Percentiles rank a stretch among this genome's conserved stretches.
Conservation (phyloP, 495 filamentous ascomycete genomes). For the Neurospora sp. region DNA sequence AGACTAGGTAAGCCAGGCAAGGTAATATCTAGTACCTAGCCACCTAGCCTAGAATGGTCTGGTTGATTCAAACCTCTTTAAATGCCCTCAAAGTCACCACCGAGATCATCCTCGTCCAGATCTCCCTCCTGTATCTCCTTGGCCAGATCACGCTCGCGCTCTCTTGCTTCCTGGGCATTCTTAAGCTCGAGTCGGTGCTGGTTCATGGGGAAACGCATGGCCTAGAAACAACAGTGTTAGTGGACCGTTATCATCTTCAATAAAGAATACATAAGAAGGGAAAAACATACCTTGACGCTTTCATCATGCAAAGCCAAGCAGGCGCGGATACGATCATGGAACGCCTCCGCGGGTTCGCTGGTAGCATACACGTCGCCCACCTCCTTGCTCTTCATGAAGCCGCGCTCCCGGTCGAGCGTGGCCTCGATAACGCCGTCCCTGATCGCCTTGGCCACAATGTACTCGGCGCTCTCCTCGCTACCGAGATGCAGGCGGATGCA, state of each 20-base stretch:
- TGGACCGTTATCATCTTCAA: neutral
- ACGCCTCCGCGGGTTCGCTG: conserved; percentile 87
- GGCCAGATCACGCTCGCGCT: conserved; percentile 89
- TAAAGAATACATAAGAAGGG: neutral
- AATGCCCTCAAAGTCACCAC: conserved; percentile 95
- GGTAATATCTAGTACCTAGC: conserved; percentile 1
- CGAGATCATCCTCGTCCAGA: conserved; percentile 92
- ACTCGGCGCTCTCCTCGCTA: conserved; percentile 92
- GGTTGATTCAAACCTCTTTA: conserved; percentile 21
- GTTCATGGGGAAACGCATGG: conserved; percentile 99
- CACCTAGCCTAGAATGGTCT: neutral
- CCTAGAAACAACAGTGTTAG: conserved; percentile 39
- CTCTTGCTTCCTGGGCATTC: conserved; percentile 93
- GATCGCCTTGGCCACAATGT: conserved; percentile 98
- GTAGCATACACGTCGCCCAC: conserved; percentile 92
- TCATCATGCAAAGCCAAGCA: conserved; percentile 90
- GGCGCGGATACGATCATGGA: conserved; percentile 90
- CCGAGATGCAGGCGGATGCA: conserved; percentile 89
- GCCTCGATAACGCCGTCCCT: conserved; percentile 97
- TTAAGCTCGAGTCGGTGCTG: conserved; percentile 95
- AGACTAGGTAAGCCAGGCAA: too few relatives aligned
- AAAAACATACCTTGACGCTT: conserved; percentile 78
- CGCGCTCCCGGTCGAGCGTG: conserved; percentile 82
- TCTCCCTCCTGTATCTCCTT: conserved; percentile 99
- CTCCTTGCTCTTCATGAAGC: conserved; percentile 98